These are phyloP conservation scores for Parathielavia hyrcaniae DNA, from an alignment of 495 filamentous ascomycete genomes.

Conservation along the genomic window DNA sequence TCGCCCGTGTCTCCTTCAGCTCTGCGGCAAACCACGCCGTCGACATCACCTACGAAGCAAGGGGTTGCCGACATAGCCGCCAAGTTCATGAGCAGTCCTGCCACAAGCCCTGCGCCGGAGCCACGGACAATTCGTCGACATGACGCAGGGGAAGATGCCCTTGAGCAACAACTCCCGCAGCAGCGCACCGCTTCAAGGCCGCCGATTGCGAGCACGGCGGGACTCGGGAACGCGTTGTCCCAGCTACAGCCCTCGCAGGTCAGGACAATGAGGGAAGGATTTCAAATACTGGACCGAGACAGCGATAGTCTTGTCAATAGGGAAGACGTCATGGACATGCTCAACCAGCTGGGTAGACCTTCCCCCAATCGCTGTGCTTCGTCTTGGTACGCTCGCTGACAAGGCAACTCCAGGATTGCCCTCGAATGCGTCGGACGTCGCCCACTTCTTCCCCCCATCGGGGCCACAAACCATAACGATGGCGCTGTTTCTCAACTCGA, in stretches of 20 bases:
- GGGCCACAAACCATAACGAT: conserved; percentile 66
- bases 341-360: conserved; percentile 64
- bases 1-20: conserved; percentile 47
- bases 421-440: conserved; percentile 51
- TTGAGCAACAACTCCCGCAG: conserved; percentile 23
- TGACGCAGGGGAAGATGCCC: conserved; percentile 21
- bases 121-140: conserved; percentile 33
- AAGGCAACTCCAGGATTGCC: conserved; percentile 37
- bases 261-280: conserved; percentile 72
- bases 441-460: conserved; percentile 69
- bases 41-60: conserved; percentile 41
- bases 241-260: conserved; percentile 62
- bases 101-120: conserved; percentile 26
- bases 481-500: conserved; percentile 70
- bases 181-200: conserved; percentile 15
- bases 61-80: conserved; percentile 32
- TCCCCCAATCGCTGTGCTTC: neutral
- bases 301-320: conserved; percentile 68
- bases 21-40: conserved; percentile 44
- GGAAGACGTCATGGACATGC: conserved; percentile 73
- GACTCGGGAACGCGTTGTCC: conserved; percentile 49
- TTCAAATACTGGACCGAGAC: conserved; percentile 78
- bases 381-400: conserved; percentile 1
- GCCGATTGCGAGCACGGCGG: conserved; percentile 8
- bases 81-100: conserved; percentile 33